A percentile compares a stretch with the other conserved stretches of the same genome.
phyloP scores from a whole-genome alignment of 2,329 filamentous ascomycete genomes.

The Knoxdaviesia proteae region DNA sequence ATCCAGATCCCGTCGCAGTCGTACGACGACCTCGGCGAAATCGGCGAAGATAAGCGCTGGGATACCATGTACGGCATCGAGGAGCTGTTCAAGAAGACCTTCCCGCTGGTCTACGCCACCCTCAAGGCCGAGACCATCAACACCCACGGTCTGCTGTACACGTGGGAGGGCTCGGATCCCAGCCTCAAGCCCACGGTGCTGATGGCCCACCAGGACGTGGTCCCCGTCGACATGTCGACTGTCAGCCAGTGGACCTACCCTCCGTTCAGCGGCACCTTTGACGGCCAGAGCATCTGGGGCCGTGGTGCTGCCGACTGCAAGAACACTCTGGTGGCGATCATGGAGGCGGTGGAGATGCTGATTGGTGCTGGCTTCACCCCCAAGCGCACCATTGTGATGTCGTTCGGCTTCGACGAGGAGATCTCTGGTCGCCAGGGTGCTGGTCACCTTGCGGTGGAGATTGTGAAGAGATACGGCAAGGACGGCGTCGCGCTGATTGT shows the following conservation, averaged over 20 bases:
- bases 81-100: slow-evolving; percentile 24
- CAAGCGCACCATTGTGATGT: slow-evolving; percentile 31
- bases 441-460: slow-evolving; percentile 19
- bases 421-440: slow-evolving; percentile 30
- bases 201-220: slow-evolving; percentile 44
- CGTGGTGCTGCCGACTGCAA: slow-evolving; percentile 39
- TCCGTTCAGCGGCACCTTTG: slow-evolving; percentile 36
- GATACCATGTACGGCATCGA: slow-evolving; percentile 34
- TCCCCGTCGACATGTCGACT: slow-evolving; percentile 32
- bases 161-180: slow-evolving; percentile 29
- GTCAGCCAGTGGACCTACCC: slow-evolving; percentile 33
- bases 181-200: slow-evolving; percentile 33
- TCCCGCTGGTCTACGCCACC: slow-evolving; percentile 26
- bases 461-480: slow-evolving; percentile 30
- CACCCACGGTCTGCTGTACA: slow-evolving; percentile 35
- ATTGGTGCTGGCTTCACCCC: slow-evolving; percentile 29
- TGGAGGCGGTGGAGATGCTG: slow-evolving; percentile 34
- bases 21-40: slow-evolving; percentile 30
- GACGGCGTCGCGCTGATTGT: slow-evolving; percentile 32
- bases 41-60: slow-evolving; percentile 37
- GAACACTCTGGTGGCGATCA: slow-evolving; percentile 33
- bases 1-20: slow-evolving; percentile 33
- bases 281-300: slow-evolving; percentile 39
- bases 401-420: slow-evolving; percentile 45
- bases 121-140: slow-evolving; percentile 33